These are phyloP conservation scores for Drosera capensis DNA, from an alignment of 148 eudicot genomes.

Conservation along the genomic window DNA sequence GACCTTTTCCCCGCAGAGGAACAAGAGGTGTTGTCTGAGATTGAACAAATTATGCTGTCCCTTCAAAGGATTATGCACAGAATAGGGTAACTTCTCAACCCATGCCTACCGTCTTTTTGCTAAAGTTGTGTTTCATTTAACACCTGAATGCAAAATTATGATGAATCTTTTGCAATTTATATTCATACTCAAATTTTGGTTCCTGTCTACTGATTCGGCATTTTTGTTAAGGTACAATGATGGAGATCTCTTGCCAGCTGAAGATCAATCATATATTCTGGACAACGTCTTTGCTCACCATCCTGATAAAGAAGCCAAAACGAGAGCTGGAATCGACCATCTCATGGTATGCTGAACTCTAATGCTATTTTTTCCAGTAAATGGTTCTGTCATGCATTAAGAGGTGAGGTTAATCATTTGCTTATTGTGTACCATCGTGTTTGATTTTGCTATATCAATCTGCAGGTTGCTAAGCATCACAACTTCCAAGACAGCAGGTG, in stretches of 20 bases:
- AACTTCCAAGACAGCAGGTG: slow-evolving; percentile 69
- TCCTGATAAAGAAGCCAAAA: slow-evolving; percentile 71
- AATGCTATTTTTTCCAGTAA: not conserved
- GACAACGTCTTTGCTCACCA: slow-evolving; percentile 55
- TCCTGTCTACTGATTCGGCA: not conserved
- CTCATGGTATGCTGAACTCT: slow-evolving; percentile 42
- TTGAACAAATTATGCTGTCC: slow-evolving; percentile 51
- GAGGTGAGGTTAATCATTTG: not conserved
- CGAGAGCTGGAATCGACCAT: slow-evolving; percentile 62
- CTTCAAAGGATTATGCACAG: slow-evolving; percentile 64
- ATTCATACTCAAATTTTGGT: slow-evolving; percentile 2
- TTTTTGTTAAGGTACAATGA: slow-evolving; percentile 55
- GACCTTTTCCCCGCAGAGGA: slow-evolving; percentile 66
- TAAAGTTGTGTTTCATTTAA: not conserved
- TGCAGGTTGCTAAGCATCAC: slow-evolving; percentile 58
- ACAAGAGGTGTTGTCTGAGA: slow-evolving; percentile 50
- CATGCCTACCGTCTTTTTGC: not conserved
- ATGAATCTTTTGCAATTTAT: not conserved
- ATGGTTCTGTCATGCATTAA: not conserved
- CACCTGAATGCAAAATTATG: not conserved
- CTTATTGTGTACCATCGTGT: not conserved
- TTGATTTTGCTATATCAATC: not conserved
- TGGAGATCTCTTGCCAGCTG: slow-evolving; percentile 66
- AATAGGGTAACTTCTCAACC: slow-evolving; percentile 32
- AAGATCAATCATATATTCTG: slow-evolving; percentile 57